Conservation (phyloP, 2,329 filamentous ascomycete genomes). For the Colletotrichum sp. region DNA sequence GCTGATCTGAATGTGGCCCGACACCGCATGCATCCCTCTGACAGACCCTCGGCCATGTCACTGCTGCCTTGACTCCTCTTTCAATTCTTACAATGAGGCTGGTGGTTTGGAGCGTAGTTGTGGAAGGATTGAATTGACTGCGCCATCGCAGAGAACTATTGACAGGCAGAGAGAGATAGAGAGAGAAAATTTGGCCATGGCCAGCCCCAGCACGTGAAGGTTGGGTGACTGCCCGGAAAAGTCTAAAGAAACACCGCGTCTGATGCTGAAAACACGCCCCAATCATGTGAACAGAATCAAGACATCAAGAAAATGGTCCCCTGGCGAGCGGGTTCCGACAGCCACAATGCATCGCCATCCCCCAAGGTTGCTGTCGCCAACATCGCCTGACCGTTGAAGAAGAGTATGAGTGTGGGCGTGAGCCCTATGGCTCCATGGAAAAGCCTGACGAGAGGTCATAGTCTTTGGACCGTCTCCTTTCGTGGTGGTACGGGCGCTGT, state of each 20-base stretch:
- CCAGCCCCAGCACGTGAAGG: neutral
- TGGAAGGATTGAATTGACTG: conserved; percentile 14
- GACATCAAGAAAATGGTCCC: neutral
- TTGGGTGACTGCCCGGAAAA: neutral
- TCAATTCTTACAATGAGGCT: neutral
- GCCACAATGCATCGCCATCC: neutral
- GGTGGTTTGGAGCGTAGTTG: neutral
- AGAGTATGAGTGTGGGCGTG: neutral
- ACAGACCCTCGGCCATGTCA: neutral
- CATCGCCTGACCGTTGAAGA: neutral
- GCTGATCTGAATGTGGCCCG: neutral
- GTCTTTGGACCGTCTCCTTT: neutral
- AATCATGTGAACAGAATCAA: neutral
- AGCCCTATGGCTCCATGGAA: neutral
- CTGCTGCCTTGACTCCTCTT: neutral
- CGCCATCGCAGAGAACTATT: neutral
- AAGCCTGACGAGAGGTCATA: neutral
- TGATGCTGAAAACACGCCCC: neutral
- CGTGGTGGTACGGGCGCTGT: neutral
- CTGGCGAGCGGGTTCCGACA: neutral
- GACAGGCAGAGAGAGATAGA: neutral
- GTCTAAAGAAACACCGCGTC: neutral
- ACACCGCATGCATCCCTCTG: neutral
- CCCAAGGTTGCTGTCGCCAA: neutral
- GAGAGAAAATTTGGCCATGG: neutral